Base-by-base conservation (phyloP, 345 rosid genomes). In the Eutrema yunnanense region DNA sequence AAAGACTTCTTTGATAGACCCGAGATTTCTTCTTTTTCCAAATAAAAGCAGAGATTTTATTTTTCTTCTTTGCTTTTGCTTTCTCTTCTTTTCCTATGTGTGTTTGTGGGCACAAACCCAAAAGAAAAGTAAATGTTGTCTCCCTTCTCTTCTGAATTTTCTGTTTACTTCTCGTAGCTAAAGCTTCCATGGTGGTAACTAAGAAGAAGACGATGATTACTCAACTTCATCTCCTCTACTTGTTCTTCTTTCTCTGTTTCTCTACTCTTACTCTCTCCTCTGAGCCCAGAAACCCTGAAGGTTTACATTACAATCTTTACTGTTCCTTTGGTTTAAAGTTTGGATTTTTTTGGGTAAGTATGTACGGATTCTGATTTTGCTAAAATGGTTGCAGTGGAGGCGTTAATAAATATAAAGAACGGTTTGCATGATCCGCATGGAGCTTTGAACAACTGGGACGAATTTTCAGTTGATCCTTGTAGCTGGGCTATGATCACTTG, bases 401-500 rank as follows among this genome's bases (percentile, higher is more conserved):
- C 97, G 59, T 78, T 93, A 82, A 87, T 90, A 57, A 80, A 78
- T 53, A 74, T 90, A 69, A 84, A 71, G 74, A 82, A 77, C 42
- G 80, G 71, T 49, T 77, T 90, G 81, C 70, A 81, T 73, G 98
- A 93, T 78, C 96, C 94, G 4, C 88, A 86, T 72, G 97, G 96
- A 22, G 94, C 87, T 43, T 72, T 93, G 64, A 85, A 79, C 86
- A 90, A 89, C 82, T 93, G 98, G 97, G 98, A 93, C 42, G 96
- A 84, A 30, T 87, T 88, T 64, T 90, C 97, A 8, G 98, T 93
- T 62, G 98, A 90, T 84, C 98, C 98, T 27, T 93, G 98, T 73
- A 93, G 97, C 71, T 93, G 98, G 98, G 94, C 97, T 57, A 87
- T 93, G 97, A 76, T 93, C 78, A 89, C 88, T 82, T 93, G 97